These are phyloP conservation scores for Spiraea crenata DNA, from an alignment of 331 rosid species.

Conservation along the genomic window DNA sequence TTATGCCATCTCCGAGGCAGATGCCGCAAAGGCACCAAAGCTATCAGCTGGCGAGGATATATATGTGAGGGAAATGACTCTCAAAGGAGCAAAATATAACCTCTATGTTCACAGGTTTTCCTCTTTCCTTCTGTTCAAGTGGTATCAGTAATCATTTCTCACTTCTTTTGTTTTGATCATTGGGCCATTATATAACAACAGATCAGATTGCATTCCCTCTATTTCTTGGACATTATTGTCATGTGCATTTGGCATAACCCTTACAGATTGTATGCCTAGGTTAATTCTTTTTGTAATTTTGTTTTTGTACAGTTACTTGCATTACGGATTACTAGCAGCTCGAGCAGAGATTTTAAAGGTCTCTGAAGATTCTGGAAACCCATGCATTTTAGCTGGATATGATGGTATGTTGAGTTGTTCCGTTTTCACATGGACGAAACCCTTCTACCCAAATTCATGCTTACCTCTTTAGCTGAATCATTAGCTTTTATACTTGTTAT, in stretches of 20 bases:
- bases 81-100: conserved; percentile 73
- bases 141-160: conserved; percentile 20
- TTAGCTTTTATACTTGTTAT: not conserved
- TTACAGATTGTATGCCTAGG: conserved; percentile 2
- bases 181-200: too few species aligned
- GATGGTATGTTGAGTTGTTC: conserved; percentile 55
- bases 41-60: conserved; percentile 53
- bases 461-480: conserved; percentile 3
- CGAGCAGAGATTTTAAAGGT: conserved; percentile 90
- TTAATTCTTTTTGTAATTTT: conserved; percentile 26
- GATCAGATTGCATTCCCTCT: not conserved
- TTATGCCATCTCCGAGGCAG: conserved; percentile 86
- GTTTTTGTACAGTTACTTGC: conserved; percentile 73
- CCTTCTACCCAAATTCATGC: not conserved
- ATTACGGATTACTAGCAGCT: conserved; percentile 89
- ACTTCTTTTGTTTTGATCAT: not conserved
- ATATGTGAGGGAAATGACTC: conserved; percentile 74
- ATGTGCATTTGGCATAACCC: not conserved
- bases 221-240: not conserved
- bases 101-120: conserved; percentile 96
- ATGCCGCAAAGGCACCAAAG: conserved; percentile 69
- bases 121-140: conserved; percentile 25
- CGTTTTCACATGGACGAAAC: conserved; percentile 13
- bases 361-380: conserved; percentile 65
- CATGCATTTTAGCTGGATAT: conserved; percentile 74